These are phyloP conservation scores for Chaetomium olivaceum DNA, from an alignment of 2,329 filamentous ascomycete genomes.

Conservation along the genomic window DNA sequence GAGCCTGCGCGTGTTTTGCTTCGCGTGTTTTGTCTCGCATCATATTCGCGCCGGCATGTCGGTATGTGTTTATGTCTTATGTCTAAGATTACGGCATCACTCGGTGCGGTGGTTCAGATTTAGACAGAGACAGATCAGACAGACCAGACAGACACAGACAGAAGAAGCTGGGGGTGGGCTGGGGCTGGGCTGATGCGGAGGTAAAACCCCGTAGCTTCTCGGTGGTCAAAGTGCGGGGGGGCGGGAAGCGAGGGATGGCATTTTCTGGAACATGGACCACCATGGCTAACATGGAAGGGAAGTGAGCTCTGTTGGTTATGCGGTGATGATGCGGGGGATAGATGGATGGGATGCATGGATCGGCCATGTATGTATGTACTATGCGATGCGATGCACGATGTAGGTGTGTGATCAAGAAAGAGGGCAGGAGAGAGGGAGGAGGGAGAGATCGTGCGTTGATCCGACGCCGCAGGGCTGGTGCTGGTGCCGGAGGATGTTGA, in stretches of 20 bases:
- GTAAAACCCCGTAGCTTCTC: not conserved
- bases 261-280: not conserved
- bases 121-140: no score
- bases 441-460: not conserved
- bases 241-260: not conserved
- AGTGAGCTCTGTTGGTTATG: not conserved
- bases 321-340: not conserved
- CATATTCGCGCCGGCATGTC: slow-evolving; percentile 3
- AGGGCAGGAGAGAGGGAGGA: no score
- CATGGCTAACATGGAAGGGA: no score
- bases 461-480: not conserved
- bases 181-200: no score
- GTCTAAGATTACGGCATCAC: not conserved
- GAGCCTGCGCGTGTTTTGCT: not conserved
- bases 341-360: not conserved
- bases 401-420: not conserved
- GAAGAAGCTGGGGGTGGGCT: no score
- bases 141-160: no score
- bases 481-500: not conserved
- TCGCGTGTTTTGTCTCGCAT: not conserved
- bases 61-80: not conserved
- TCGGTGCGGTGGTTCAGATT: not conserved
- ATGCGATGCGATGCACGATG: no score
- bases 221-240: not conserved
- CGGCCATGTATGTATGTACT: not conserved